Evolutionary conservation across 441 rosid genomes (phyloP).

Genomic region (Rhodomyrtus psidioides): DNA sequence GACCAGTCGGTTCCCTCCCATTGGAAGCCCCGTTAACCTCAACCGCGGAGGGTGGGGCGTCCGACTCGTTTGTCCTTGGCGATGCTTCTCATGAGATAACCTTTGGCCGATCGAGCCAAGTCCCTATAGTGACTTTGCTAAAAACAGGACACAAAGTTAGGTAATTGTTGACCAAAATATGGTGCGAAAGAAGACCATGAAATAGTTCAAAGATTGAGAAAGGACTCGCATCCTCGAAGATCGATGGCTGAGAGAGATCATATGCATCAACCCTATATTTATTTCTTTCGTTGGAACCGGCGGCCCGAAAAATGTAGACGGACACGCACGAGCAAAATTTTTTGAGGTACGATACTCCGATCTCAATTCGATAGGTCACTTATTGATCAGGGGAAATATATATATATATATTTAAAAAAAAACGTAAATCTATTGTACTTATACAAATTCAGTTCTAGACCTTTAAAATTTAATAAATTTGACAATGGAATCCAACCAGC

Average conservation of each 20-base stretch:
- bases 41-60: background rate
- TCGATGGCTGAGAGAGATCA: too few relatives aligned
- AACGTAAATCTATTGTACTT: too few relatives aligned
- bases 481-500: too few relatives aligned
- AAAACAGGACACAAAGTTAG: background rate
- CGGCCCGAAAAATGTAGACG: background rate
- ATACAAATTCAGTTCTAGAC: too few relatives aligned
- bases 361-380: background rate
- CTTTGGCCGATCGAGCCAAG: background rate
- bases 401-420: too few relatives aligned
- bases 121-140: background rate
- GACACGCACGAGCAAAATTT: background rate
- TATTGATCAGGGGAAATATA: background rate
- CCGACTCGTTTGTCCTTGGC: background rate
- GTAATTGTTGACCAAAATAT: background rate
- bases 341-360: background rate
- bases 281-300: too few relatives aligned
- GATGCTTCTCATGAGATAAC: background rate
- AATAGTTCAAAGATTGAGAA: background rate
- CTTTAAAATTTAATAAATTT: too few relatives aligned
- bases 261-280: too few relatives aligned
- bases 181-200: background rate
- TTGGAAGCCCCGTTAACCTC: background rate
- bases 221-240: background rate
- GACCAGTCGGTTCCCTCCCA: background rate